Base-by-base conservation (phyloP, 768 basidiomycete genomes). In the Rossbeevera mucosa region DNA sequence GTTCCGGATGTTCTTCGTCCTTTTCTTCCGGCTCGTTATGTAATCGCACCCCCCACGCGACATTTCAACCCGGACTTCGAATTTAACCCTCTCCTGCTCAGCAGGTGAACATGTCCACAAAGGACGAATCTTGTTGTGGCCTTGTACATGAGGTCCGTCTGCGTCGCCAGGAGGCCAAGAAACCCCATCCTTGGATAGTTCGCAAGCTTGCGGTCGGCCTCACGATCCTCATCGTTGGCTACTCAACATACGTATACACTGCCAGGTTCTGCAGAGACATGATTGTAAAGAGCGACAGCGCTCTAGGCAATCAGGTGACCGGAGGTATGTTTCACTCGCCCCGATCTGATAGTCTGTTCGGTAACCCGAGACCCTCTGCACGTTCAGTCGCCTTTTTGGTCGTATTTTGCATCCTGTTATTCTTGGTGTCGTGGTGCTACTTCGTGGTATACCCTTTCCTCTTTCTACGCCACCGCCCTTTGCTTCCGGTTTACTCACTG, bases 371-470 rank as follows among this genome's bases (percentile, higher is more conserved):
- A 54, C 54, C 28, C 20, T 2, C 16, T 20, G 44, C 24, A 1
- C 36, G 30, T 44, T 45, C 53, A 94, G 91, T 89, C 54, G 82
- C 74, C 3, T 76, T 88, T 52, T 64, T 94, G 47, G 74, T 78
- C 2, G 76, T 84, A 1, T 93, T 85, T 61, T 71, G 70, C 31
- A 52, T 88, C 5, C 62, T 94, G 20, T 80, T 80, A 43, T 56
- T 84, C n/a, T 80, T 91, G 79, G 77, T 82, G 75, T 41, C 85
- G 0, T 93, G 91, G 91, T 78, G 84, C 13, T 95, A 94, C 70
- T 50, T 78, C 20, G 82, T 80, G 78, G 91, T 90, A 50, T 47
- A 78, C 8, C 31, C 31, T 4, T 38, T 18, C 65, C 24, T 36
- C 24, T 49, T 44, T 43, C 29, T 25, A 12, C 26, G 12, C 24